Evolutionary conservation across 306 rosid species (phyloP), one percentile per base, ranked within the genome.

Genomic region (Lagenaria siceraria): DNA sequence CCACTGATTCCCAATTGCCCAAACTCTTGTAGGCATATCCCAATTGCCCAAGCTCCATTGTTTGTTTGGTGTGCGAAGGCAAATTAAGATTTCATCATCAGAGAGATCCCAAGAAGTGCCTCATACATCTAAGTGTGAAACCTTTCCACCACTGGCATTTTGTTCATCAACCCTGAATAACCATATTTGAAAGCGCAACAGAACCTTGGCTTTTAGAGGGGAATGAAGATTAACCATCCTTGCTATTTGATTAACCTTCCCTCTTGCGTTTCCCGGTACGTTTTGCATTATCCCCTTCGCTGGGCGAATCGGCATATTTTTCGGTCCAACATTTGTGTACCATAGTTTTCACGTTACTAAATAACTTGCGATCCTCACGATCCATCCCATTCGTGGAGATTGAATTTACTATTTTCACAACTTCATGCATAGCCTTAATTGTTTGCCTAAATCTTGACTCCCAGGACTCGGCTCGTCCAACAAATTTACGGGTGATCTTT

Each of bases 361-460:
- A 87, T 52, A 92, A 80, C 38, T 84, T 84, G 65, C 64, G 81
- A 74, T 90, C 89, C 73, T 86, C 82, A 15, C 87, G 80, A 81
- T 88, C 90, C 90, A 92, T 87, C 79, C 87, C 90, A 27, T 89
- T 92, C 24, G 83, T 76, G 40, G 90, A 78, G 77, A 90, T 72
- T 21, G 84, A 71, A 82, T 89, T 84, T n/a, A 88, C 94, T 74
- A 90, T 83, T 27, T 58, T 82, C 8, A 89, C 92, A 25, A 90
- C 91, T 81, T 92, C 92, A 49, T 17, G 78, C 58, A 60, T 64
- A 58, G 61, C 63, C 96, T 84, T 89, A 82, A 90, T 24, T 85
- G 80, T 77, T 81, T 83, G 91, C 87, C 85, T 92, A 90, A 83
- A 90, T 86, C 86, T 92, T 1, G 98, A 88, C 56, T 90, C 98